Percentiles rank a stretch among this genome's conserved stretches.
These are phyloP conservation scores for Penicillium sp. DNA, from an alignment of 2,329 filamentous ascomycete genomes.

Conservation along the genomic window DNA sequence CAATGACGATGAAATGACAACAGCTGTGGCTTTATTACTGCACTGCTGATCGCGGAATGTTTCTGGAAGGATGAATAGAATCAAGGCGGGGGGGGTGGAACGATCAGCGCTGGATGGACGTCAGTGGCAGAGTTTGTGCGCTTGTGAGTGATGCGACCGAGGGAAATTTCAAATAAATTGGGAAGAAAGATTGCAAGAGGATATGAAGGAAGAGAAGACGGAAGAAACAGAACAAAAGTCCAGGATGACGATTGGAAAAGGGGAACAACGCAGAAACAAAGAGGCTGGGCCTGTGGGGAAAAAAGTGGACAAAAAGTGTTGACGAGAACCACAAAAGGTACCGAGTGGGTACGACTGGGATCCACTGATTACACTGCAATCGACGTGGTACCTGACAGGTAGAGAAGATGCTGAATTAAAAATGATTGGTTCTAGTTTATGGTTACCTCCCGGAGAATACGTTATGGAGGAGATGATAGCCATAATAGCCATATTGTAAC, in stretches of 20 bases:
- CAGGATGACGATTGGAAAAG: conserved; percentile 13
- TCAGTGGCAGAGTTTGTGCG: conserved; percentile 16
- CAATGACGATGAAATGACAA: conserved; percentile 2
- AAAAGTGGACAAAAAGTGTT: background rate
- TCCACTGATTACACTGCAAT: background rate
- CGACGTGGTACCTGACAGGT: conserved; percentile 4
- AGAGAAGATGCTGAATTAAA: background rate
- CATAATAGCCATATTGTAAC: background rate
- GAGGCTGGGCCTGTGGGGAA: conserved; percentile 30
- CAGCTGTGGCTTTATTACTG: background rate
- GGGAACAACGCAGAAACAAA: conserved; percentile 18
- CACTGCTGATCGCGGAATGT: conserved; percentile 18
- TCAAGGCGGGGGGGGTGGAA: conserved; percentile 17
- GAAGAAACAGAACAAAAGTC: background rate
- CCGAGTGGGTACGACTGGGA: background rate
- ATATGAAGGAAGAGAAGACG: conserved; percentile 6
- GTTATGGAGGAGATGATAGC: background rate
- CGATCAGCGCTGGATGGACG: conserved; percentile 16
- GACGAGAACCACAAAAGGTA: background rate
- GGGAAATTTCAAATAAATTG: conserved; percentile 5
- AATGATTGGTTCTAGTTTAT: background rate
- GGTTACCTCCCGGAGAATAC: background rate
- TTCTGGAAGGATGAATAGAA: conserved; percentile 25
- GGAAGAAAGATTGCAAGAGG: background rate
- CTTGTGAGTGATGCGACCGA: background rate